These are phyloP conservation scores for Chalciporus sphaerocephalus DNA, from an alignment of 768 basidiomycete species.

Conservation along the genomic window DNA sequence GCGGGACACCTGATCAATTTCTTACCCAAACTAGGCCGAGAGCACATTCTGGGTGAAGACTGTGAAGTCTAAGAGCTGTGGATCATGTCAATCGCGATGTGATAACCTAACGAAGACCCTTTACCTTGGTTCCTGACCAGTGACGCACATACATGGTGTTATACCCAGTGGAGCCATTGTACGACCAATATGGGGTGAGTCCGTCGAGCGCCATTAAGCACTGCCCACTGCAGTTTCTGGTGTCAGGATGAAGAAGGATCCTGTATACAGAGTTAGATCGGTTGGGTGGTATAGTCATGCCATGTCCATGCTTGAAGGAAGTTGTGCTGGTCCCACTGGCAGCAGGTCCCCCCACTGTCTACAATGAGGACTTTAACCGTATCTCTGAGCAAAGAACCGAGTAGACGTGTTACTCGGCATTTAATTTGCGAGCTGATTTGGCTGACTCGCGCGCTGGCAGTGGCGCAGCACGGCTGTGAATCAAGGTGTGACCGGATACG, in stretches of 20 bases:
- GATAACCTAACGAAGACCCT: neutral
- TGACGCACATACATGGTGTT: conserved; percentile 15
- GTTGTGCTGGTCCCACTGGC: too few species aligned
- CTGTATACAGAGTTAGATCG: neutral
- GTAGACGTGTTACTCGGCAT: conserved; percentile 12
- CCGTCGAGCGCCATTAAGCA: conserved; percentile 3
- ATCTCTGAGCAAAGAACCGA: neutral
- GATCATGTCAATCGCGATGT: neutral
- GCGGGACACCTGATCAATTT: neutral
- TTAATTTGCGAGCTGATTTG: conserved; percentile 13
- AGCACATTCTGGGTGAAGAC: neutral
- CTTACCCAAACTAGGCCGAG: neutral
- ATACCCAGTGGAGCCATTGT: conserved; percentile 12
- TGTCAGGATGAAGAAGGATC: neutral
- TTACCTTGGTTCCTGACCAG: conserved; percentile 12
- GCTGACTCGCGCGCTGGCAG: too few species aligned
- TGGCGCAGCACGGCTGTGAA: conserved; percentile 7
- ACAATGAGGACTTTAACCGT: neutral
- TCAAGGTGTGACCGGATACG: neutral
- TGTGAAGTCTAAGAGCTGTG: neutral
- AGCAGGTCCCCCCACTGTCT: neutral
- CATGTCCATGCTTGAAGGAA: neutral
- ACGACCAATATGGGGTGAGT: conserved; percentile 11
- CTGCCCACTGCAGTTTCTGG: conserved; percentile 1
- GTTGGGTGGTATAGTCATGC: neutral